Base-by-base conservation (phyloP, 2,329 filamentous ascomycete species). In the Aschersonia sp. region DNA sequence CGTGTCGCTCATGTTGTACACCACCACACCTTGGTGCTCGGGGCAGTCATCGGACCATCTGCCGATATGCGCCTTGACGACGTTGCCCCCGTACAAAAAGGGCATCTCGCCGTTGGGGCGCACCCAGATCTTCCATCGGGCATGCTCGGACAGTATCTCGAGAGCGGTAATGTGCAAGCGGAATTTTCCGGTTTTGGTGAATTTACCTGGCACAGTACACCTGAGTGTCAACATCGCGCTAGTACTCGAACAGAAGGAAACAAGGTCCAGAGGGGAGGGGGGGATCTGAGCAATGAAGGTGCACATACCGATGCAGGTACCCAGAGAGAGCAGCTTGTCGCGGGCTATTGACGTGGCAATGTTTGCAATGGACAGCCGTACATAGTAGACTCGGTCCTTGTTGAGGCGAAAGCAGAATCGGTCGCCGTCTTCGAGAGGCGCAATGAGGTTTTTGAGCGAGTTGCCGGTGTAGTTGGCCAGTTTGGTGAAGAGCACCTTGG, bases 101-200 rank as follows among this genome's bases (percentile, higher is more conserved):
- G 92, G 90, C 88, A 96, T 95, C 60, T 94, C 89, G 55, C 92
- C 92, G 67, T 97, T 97, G 50, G 82, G 78, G 68, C 94, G 94
- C 56, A 98, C 83, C 88, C 89, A 97, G 57, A 97, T 81, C 78
- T 97, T 97, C 70, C 95, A 94, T 50, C 92, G 76, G 43, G 90
- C 90, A 64, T 96, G 87, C 54, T 87, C 83, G 49, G 89, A 85
- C 55, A 98, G 83, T 53, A 96, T 78, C 53, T 88, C 84, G 50
- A 98, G 73, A 14, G 76, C 85, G 1, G 90, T 97, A 61, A 97
- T 86, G 69, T 96, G 89, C 48, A 98, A 73, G 47, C 90, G 75
- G 71, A 98, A 97, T 66, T 97, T 96, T 53, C 88, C 87, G 5
- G 88, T 86, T 73, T 96, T 97, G 52, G 89, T 96, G 70, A 96